Percentiles rank a stretch among this genome's conserved stretches.
Conservation (phyloP, 2,329 filamentous ascomycete genomes). For the Aspergillus pseudonomiae region DNA sequence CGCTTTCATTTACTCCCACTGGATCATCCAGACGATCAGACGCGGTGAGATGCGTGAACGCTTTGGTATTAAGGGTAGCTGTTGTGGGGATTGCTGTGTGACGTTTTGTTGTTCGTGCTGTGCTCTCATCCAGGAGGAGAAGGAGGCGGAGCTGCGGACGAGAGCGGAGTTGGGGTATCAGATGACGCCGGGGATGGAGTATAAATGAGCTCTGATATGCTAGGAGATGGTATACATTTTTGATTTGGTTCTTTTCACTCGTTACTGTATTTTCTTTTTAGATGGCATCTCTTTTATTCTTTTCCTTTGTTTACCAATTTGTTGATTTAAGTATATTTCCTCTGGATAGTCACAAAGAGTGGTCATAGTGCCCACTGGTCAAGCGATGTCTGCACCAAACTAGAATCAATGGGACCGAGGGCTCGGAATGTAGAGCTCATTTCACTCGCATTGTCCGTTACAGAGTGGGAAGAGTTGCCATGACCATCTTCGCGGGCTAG, state of each 20-base stretch:
- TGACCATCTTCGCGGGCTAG: not conserved
- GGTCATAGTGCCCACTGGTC: not conserved
- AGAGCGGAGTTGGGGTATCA: slow-evolving; percentile 15
- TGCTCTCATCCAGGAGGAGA: slow-evolving; percentile 25
- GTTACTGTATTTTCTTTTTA: not conserved
- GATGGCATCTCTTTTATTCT: not conserved
- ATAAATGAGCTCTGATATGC: not conserved
- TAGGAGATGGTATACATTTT: not conserved
- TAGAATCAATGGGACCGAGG: not conserved
- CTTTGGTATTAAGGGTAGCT: slow-evolving; percentile 20
- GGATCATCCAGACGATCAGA: slow-evolving; percentile 24
- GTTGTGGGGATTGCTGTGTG: slow-evolving; percentile 23
- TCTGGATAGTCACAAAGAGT: not conserved
- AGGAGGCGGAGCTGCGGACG: slow-evolving; percentile 22
- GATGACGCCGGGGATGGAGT: not conserved
- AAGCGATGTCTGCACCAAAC: not conserved
- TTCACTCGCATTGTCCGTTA: not conserved
- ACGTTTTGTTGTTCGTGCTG: slow-evolving; percentile 24
- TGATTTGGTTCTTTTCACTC: not conserved
- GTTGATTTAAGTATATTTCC: not conserved
- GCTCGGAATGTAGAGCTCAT: not conserved
- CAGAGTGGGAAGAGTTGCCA: not conserved
- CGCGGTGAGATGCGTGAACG: slow-evolving; percentile 21
- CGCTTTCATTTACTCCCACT: slow-evolving; percentile 17
- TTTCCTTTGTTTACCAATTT: not conserved